These are phyloP conservation scores for Rubus idaeus DNA, from an alignment of 306 rosid species.

Conservation along the genomic window DNA sequence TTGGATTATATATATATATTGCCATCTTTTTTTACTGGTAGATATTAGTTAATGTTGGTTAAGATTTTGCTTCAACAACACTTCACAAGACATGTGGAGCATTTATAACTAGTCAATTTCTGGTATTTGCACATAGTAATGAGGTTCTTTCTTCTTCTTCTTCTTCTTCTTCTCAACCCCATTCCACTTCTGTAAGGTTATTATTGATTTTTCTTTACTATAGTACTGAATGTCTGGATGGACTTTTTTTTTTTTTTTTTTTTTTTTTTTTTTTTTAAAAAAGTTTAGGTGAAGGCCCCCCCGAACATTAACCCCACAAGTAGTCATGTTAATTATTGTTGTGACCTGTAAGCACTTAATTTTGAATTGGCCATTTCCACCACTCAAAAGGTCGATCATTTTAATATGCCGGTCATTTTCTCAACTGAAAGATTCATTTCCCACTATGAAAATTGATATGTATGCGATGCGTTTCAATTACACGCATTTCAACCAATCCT, in stretches of 20 bases:
- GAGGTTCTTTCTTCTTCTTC: not conserved
- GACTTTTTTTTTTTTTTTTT: too few species aligned
- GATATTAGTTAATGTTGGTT: not conserved
- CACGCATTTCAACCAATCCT: constrained; percentile 3
- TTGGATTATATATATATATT: not conserved
- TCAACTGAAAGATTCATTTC: not conserved
- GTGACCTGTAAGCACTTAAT: not conserved
- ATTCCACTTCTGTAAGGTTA: not conserved
- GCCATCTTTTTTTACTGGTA: not conserved
- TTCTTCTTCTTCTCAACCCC: not conserved
- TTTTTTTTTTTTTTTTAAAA: too few species aligned
- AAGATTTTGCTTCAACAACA: not conserved
- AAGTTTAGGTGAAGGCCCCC: too few species aligned
- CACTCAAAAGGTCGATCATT: constrained; percentile 2
- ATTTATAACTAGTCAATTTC: not conserved
- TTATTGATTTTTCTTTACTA: not conserved
- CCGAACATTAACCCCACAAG: constrained; percentile 1
- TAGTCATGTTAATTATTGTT: not conserved
- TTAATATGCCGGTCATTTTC: constrained; percentile 19
- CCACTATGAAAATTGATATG: not conserved
- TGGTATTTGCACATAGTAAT: not conserved
- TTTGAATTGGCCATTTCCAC: constrained; percentile 16
- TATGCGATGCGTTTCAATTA: not conserved
- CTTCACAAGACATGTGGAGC: not conserved
- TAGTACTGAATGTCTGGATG: not conserved